A percentile compares a stretch with the other conserved stretches of the same genome.
Conservation (phyloP, 1,284 basidiomycete genomes). For the Neonothopanus nambi region DNA sequence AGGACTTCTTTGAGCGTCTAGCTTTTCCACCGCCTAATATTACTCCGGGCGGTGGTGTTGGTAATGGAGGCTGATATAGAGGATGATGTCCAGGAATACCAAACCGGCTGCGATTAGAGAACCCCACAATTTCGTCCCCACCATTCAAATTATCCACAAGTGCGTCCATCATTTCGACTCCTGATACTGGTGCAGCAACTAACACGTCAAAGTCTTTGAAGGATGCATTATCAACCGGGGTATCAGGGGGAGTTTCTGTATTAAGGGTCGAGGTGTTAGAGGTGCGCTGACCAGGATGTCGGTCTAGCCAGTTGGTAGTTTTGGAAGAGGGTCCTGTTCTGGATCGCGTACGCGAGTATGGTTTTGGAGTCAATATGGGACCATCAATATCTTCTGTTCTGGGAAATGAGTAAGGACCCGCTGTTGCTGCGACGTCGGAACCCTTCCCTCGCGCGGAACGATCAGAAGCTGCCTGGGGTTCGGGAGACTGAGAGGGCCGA, state of each 20-base stretch:
- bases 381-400: conserved; percentile 14
- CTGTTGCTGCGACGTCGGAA: not conserved
- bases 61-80: conserved; percentile 76
- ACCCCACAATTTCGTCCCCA: conserved; percentile 52
- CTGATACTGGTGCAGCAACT: conserved; percentile 72
- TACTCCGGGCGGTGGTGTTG: conserved; percentile 78
- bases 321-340: conserved; percentile 54
- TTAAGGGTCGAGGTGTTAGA: conserved; percentile 65
- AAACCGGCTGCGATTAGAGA: conserved; percentile 51
- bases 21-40: conserved; percentile 64
- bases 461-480: not conserved
- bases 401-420: conserved; percentile 12
- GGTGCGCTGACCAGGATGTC: conserved; percentile 51
- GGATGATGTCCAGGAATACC: conserved; percentile 59
- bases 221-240: conserved; percentile 57
- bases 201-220: conserved; percentile 61
- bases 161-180: conserved; percentile 83
- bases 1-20: conserved; percentile 39
- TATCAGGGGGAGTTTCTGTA: conserved; percentile 64
- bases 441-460: not conserved
- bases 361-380: conserved; percentile 23
- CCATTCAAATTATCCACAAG: conserved; percentile 85
- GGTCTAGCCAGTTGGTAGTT: conserved; percentile 37
- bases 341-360: conserved; percentile 49
- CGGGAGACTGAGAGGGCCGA: not conserved